A percentile compares a stretch with the other conserved stretches of the same genome.
phyloP scores from a whole-genome alignment of 176 grass and related monocot species.

The Avena sativa region DNA sequence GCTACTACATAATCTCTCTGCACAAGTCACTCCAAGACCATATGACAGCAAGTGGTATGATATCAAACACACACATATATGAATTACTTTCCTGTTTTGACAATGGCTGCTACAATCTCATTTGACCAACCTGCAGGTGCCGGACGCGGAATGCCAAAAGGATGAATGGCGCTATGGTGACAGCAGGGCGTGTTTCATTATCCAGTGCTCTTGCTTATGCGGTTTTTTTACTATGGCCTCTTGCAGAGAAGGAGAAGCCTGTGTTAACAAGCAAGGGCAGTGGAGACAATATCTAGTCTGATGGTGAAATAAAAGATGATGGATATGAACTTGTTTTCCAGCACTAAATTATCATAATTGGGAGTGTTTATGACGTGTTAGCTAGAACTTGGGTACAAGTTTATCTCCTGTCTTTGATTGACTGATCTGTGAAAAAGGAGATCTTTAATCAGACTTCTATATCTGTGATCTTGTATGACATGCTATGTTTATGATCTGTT shows the following conservation, averaged over 20 bases:
- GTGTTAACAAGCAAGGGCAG: not conserved
- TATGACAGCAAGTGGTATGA: not conserved
- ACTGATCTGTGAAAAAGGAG: too few relatives aligned
- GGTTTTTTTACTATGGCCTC: not conserved
- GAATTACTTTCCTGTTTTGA: not conserved
- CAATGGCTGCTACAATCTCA: not conserved
- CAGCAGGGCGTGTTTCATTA: not conserved
- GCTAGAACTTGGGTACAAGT: too few relatives aligned
- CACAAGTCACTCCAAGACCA: not conserved
- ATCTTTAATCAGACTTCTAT: too few relatives aligned
- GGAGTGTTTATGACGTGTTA: too few relatives aligned
- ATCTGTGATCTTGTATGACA: too few relatives aligned
- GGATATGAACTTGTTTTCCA: too few relatives aligned
- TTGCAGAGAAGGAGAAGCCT: not conserved
- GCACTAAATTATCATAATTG: too few relatives aligned
- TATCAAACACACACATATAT: not conserved
- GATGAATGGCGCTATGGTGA: not conserved
- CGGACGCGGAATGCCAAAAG: not conserved
- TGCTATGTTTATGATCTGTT: too few relatives aligned
- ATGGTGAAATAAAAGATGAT: not conserved
- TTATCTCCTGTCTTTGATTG: too few relatives aligned
- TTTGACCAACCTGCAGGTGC: not conserved
- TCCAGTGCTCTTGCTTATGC: not conserved
- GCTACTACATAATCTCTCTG: not conserved
- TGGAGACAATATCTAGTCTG: not conserved